A percentile compares a stretch with the other conserved stretches of the same genome.
phyloP scores from a whole-genome alignment of 2,329 filamentous ascomycete species.

The Arthroderma sp. region DNA sequence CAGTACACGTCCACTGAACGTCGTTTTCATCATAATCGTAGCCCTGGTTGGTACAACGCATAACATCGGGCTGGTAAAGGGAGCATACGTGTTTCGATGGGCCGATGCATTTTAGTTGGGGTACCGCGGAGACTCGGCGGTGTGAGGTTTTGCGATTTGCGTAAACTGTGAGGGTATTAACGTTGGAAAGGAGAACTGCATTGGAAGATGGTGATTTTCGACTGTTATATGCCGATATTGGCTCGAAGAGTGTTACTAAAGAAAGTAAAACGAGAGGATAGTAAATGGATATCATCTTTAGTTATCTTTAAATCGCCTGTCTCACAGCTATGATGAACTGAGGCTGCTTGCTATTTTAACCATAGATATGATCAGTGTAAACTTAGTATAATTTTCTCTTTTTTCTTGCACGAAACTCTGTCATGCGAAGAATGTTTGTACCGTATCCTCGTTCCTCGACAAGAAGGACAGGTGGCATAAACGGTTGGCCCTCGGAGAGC shows the following conservation, averaged over 20 bases:
- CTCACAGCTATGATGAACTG: too few relatives aligned
- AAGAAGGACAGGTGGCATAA: conserved; percentile 1
- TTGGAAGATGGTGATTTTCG: conserved; percentile 23
- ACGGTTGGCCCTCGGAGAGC: background rate
- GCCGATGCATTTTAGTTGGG: conserved; percentile 66
- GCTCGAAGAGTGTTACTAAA: background rate
- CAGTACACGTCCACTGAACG: conserved; percentile 83
- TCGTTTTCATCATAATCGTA: conserved; percentile 65
- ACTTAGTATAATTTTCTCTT: background rate
- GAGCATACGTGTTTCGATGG: conserved; percentile 47
- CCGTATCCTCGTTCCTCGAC: background rate
- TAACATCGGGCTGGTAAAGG: conserved; percentile 61
- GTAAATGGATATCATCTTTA: too few relatives aligned
- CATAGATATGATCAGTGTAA: too few relatives aligned
- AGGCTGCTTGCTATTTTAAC: too few relatives aligned
- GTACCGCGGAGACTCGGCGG: conserved; percentile 62
- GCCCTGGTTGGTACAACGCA: conserved; percentile 84
- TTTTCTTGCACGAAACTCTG: background rate
- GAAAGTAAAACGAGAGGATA: too few relatives aligned
- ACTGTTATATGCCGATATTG: conserved; percentile 8
- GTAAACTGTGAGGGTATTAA: conserved; percentile 68
- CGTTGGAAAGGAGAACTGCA: conserved; percentile 32
- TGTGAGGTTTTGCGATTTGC: conserved; percentile 55
- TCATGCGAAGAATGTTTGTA: background rate
- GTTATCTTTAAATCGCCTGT: too few relatives aligned